Evolutionary conservation across 2,329 filamentous ascomycete genomes (phyloP).

Genomic region (Pseudocercospora crystallina): DNA sequence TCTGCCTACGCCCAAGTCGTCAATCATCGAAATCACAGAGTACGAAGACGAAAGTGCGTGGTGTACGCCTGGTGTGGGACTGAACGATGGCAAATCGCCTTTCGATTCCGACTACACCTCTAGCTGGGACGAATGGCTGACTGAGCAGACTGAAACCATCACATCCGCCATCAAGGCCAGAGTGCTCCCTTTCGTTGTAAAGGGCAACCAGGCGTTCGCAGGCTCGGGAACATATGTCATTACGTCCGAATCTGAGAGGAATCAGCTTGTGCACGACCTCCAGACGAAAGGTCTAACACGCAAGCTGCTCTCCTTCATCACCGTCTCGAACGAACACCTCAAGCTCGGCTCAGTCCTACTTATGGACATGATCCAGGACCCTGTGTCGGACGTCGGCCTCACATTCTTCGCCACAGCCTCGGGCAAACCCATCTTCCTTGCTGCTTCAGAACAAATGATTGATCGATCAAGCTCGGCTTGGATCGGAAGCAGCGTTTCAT

Average conservation of each 20-base stretch:
- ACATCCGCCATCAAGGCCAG: neutral
- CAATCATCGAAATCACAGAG: conserved; percentile 4
- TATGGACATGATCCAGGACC: conserved; percentile 6
- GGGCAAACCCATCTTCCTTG: conserved; percentile 5
- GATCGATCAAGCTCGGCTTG: conserved; percentile 6
- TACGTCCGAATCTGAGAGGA: conserved; percentile 2
- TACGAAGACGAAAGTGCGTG: conserved; percentile 4
- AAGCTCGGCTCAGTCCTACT: conserved; percentile 7
- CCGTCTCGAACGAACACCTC: conserved; percentile 7
- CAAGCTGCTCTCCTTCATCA: conserved; percentile 6
- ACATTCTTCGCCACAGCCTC: conserved; percentile 6
- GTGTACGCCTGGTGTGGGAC: conserved; percentile 6
- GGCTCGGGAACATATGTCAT: conserved; percentile 6
- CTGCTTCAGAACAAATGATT: conserved; percentile 12
- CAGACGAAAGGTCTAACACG: neutral
- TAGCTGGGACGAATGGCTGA: conserved; percentile 5
- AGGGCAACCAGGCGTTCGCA: conserved; percentile 8
- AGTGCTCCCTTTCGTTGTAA: conserved; percentile 6
- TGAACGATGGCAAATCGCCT: neutral
- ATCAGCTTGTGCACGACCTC: conserved; percentile 1
- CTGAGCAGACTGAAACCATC: conserved; percentile 1
- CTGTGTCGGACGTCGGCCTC: conserved; percentile 3
- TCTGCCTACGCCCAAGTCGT: conserved; percentile 4
- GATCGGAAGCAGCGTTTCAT: conserved; percentile 9
- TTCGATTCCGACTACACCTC: conserved; percentile 1